Evolutionary conservation across 176 grass and related monocot species (phyloP), one percentile per base, ranked within the genome.

Genomic region (Avena atlantica): DNA sequence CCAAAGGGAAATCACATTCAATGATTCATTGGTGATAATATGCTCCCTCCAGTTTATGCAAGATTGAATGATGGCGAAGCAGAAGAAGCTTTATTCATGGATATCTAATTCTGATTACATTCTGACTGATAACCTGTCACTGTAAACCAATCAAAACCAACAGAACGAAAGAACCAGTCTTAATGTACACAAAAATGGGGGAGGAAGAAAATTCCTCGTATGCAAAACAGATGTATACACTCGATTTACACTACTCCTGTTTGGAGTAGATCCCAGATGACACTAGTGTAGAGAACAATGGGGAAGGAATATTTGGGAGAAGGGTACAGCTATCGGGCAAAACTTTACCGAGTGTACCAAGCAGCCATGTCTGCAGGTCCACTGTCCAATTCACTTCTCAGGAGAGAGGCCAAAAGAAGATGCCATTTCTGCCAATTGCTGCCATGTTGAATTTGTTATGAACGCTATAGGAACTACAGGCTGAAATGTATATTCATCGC

Each of bases 361-460:
- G 51, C 74, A 79, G 21, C 24, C 15, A 16, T 88, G 52, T 81
- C 82, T 84, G 84, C 20, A 84, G 81, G 12, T 64, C 20, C 49
- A 63, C 49, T 16, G 27, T 80, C 82, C 59, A 82, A 80, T 76
- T 85, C 79, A 88, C 42, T 72, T 85, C 53, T 81, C 19, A 50
- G 83, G 74, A 88, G 74, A 87, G 48, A 91, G 51, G 21, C 81
- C 79, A 7, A 93, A 91, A 86, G 91, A 93, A 62, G 88, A 70
- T 66, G 89, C 89, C 70, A 93, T 89, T 85, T 93, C 86, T 44
- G 72, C 78, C 87, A 95, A 89, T 29, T 86, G 91, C 81, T 93
- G 88, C 78, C 86, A 87, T 65, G 89, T 86, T 85, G 89, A 86
- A 73, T 91, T 91, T 61, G 92, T 91, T 77, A 95, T 86, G 19